Conservation (phyloP, 2,329 filamentous ascomycete genomes). For the Botrytis medusae region DNA sequence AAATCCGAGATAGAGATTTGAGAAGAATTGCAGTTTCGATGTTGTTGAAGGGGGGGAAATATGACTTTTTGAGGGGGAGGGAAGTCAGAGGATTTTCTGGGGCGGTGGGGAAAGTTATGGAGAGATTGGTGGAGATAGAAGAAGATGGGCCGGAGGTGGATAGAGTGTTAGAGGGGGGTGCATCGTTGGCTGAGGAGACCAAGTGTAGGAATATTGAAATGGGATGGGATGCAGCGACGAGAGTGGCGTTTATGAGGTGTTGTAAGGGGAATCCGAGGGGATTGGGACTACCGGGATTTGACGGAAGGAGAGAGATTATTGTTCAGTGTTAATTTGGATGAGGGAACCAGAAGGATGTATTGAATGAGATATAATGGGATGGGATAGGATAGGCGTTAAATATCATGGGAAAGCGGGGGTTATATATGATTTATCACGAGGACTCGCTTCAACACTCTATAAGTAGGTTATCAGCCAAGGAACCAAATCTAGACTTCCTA, state of each 20-base stretch:
- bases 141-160: not conserved
- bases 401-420: too few species aligned
- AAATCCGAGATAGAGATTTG: constrained; percentile 28
- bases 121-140: constrained; percentile 11
- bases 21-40: constrained; percentile 30
- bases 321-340: not conserved
- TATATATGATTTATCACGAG: not conserved
- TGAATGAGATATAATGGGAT: not conserved
- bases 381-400: not conserved
- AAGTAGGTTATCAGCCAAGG: not conserved
- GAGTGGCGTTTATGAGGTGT: not conserved
- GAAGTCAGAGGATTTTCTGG: not conserved
- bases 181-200: not conserved
- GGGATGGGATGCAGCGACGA: not conserved
- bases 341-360: not conserved
- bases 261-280: not conserved
- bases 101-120: constrained; percentile 13
- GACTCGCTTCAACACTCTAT: not conserved
- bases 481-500: not conserved
- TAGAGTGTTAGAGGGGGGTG: not conserved
- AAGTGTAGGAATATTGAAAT: constrained; percentile 16
- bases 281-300: not conserved
- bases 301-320: not conserved
- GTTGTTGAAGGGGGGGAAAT: constrained; percentile 19
- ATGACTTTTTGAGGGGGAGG: not conserved